Percentiles rank a stretch among this genome's conserved stretches.
Evolutionary conservation across 2,329 filamentous ascomycete species (phyloP).

Genomic region (Clarireedia paspali): DNA sequence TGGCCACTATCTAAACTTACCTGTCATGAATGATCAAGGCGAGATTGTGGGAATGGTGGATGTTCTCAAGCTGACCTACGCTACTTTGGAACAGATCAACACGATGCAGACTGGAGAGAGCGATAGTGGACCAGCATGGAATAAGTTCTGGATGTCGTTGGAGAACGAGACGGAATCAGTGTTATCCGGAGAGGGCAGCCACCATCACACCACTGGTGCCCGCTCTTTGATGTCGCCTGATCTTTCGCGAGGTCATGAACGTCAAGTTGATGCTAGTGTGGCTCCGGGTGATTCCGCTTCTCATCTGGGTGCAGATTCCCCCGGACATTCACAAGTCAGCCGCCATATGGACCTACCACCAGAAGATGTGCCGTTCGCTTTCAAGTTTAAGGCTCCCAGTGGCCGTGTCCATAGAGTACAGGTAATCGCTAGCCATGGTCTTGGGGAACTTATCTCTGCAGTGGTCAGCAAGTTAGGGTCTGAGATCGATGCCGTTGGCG

Average conservation of each 20-base stretch:
- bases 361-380: slow-evolving; percentile 78
- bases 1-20: slow-evolving; percentile 95
- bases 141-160: slow-evolving; percentile 98
- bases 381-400: slow-evolving; percentile 98
- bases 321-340: slow-evolving; percentile 53
- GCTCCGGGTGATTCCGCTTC: slow-evolving; percentile 92
- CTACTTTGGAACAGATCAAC: slow-evolving; percentile 95
- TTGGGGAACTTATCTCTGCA: slow-evolving; percentile 67
- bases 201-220: slow-evolving; percentile 57
- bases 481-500: slow-evolving; percentile 79
- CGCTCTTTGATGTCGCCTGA: slow-evolving; percentile 81
- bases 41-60: slow-evolving; percentile 99
- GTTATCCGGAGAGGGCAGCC: slow-evolving; percentile 84
- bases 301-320: slow-evolving; percentile 76
- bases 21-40: slow-evolving; percentile 94
- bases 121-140: slow-evolving; percentile 88
- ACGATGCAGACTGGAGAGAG: slow-evolving; percentile 82
- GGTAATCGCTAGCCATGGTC: slow-evolving; percentile 70
- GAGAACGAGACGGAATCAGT: slow-evolving; percentile 86
- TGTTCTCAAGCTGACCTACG: slow-evolving; percentile 95
- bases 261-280: slow-evolving; percentile 67
- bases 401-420: slow-evolving; percentile 91
- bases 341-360: slow-evolving; percentile 47
- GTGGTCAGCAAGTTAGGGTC: slow-evolving; percentile 78
- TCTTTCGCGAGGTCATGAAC: slow-evolving; percentile 54